Percentiles rank a stretch among this genome's conserved stretches.
Conservation (phyloP, 176 grass and related monocot species). For the Puya raimondii region DNA sequence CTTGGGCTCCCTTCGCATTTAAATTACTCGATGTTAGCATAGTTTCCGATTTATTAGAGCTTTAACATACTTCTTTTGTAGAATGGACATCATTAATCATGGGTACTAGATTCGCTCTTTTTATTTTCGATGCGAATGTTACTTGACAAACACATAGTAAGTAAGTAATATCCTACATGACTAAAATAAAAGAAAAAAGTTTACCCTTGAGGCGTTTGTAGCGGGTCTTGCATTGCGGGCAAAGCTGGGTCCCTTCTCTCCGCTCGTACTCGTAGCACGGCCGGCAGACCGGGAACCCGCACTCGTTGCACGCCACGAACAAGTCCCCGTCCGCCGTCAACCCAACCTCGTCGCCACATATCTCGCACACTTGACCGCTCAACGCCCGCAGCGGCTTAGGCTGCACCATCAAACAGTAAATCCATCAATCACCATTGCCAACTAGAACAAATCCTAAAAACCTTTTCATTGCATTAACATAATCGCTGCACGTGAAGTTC, state of each 20-base stretch:
- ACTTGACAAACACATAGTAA: not conserved
- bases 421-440: not conserved
- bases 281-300: slow-evolving; percentile 93
- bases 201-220: slow-evolving; percentile 97
- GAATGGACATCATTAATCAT: no score
- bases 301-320: slow-evolving; percentile 97
- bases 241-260: slow-evolving; percentile 87
- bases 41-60: no score
- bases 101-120: no score
- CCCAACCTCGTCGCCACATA: slow-evolving; percentile 84
- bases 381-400: slow-evolving; percentile 65
- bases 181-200: not conserved
- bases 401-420: not conserved
- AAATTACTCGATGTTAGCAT: not conserved
- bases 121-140: no score
- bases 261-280: slow-evolving; percentile 99
- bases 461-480: no score
- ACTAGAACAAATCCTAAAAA: no score
- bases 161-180: not conserved
- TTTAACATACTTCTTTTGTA: no score
- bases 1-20: slow-evolving; percentile 55
- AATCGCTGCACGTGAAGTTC: no score
- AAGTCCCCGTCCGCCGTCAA: slow-evolving; percentile 76
- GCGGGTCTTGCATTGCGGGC: slow-evolving; percentile 96
- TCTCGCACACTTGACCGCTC: slow-evolving; percentile 98